A percentile compares a stretch with the other conserved stretches of the same genome.
These are phyloP conservation scores for Marasmius oreades DNA, from an alignment of 1,284 basidiomycete species.

Conservation along the genomic window DNA sequence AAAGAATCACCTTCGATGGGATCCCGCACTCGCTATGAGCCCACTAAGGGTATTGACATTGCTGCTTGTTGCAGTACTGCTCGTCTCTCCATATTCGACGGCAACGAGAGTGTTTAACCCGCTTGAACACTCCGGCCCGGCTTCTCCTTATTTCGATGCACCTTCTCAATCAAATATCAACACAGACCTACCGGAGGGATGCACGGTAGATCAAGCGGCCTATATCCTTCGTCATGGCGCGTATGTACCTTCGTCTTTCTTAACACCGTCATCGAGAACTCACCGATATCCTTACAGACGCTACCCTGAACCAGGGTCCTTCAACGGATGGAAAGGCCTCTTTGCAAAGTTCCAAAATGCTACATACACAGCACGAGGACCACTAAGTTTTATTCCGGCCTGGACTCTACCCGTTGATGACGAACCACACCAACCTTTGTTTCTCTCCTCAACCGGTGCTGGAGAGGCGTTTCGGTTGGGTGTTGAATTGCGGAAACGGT, in stretches of 20 bases:
- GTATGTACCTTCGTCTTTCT: constrained; percentile 24
- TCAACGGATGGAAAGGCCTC: constrained; percentile 33
- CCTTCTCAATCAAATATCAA: constrained; percentile 33
- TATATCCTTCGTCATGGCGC: constrained; percentile 41
- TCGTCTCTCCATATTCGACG: too few relatives aligned
- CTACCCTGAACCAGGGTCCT: constrained; percentile 38
- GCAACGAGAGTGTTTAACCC: constrained; percentile 28
- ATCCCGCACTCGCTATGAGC: too few relatives aligned
- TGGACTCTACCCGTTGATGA: constrained; percentile 41
- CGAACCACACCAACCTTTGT: constrained; percentile 33
- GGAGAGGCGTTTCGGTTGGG: constrained; percentile 37
- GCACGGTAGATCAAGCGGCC: constrained; percentile 40
- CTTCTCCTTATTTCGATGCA: constrained; percentile 41
- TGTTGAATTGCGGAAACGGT: constrained; percentile 34
- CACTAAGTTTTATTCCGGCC: constrained; percentile 36
- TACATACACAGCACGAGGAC: constrained; percentile 34
- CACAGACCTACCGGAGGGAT: constrained; percentile 29
- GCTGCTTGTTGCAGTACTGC: too few relatives aligned
- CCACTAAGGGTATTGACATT: too few relatives aligned
- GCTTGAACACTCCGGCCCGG: constrained; percentile 37
- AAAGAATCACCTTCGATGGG: too few relatives aligned
- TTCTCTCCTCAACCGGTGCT: constrained; percentile 35
- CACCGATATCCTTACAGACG: constrained; percentile 25
- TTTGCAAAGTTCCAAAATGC: constrained; percentile 38
- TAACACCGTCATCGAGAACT: neutral